Conservation (phyloP, 2,329 filamentous ascomycete species). For the Aspergillus novoparasiticus region DNA sequence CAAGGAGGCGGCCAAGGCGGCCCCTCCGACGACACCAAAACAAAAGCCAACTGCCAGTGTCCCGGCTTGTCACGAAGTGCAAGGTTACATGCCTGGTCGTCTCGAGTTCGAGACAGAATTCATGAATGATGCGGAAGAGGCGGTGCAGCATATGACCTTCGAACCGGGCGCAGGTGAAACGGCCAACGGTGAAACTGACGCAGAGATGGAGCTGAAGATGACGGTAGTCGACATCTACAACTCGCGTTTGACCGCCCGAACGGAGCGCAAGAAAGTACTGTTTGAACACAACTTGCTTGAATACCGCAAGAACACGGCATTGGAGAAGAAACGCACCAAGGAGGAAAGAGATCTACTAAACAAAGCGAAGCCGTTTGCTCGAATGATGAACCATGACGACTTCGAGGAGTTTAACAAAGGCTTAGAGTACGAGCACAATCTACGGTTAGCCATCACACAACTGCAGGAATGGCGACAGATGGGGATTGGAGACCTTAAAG, state of each 20-base stretch:
- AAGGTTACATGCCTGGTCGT: constrained; percentile 97
- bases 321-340: constrained; percentile 94
- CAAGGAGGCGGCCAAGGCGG: constrained; percentile 82
- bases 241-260: constrained; percentile 81
- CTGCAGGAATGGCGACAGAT: constrained; percentile 91
- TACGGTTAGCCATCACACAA: constrained; percentile 85
- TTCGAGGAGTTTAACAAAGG: constrained; percentile 85
- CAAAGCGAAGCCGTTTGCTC: constrained; percentile 92
- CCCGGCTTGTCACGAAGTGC: constrained; percentile 94
- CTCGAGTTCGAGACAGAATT: constrained; percentile 98
- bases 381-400: constrained; percentile 94
- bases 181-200: constrained; percentile 83
- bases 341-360: constrained; percentile 90
- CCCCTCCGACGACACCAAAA: constrained; percentile 81
- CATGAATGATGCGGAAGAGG: constrained; percentile 96
- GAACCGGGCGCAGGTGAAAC: constrained; percentile 94
- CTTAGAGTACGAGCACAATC: constrained; percentile 84
- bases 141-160: constrained; percentile 97
- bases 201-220: constrained; percentile 96
- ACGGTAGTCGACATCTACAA: constrained; percentile 99
- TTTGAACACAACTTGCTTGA: constrained; percentile 94
- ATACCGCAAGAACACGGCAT: constrained; percentile 84
- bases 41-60: constrained; percentile 96
- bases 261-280: constrained; percentile 92
- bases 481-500: constrained; percentile 79